Evolutionary conservation across 306 rosid genomes (phyloP).

Genomic region (Vicia faba): DNA sequence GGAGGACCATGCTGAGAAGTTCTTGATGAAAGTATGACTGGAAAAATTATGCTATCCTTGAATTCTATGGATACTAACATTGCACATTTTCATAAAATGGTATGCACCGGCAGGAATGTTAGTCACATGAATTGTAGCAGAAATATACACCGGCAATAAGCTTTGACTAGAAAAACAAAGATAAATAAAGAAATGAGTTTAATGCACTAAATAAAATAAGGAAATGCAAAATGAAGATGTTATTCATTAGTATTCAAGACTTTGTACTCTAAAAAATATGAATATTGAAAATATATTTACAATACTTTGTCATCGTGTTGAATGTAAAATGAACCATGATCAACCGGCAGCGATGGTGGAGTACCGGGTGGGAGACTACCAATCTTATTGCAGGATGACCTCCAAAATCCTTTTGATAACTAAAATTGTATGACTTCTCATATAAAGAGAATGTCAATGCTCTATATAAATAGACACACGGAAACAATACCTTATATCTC

Average conservation of each 20-base stretch:
- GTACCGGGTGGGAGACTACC: constrained; percentile 98
- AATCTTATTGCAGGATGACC: too few species aligned
- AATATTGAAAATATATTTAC: constrained; percentile 43
- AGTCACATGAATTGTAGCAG: background rate
- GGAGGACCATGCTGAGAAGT: too few species aligned
- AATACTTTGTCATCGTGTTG: constrained; percentile 74
- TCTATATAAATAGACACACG: too few species aligned
- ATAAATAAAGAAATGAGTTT: background rate
- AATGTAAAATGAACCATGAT: constrained; percentile 57
- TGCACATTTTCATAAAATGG: too few species aligned
- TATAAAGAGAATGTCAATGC: too few species aligned
- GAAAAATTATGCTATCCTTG: too few species aligned
- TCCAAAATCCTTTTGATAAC: too few species aligned
- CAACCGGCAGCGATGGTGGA: constrained; percentile 87
- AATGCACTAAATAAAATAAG: constrained; percentile 3
- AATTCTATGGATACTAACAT: too few species aligned
- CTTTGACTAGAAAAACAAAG: background rate
- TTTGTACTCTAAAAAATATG: background rate
- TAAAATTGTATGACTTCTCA: too few species aligned
- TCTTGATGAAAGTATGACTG: too few species aligned
- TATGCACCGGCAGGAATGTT: too few species aligned
- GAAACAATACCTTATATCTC: too few species aligned
- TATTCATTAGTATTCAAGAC: constrained; percentile 13
- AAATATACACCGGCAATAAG: background rate
- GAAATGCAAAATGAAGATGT: constrained; percentile 33